These are phyloP conservation scores for Pseudogymnoascus verrucosus DNA, from an alignment of 2,329 filamentous ascomycete genomes.

Conservation along the genomic window DNA sequence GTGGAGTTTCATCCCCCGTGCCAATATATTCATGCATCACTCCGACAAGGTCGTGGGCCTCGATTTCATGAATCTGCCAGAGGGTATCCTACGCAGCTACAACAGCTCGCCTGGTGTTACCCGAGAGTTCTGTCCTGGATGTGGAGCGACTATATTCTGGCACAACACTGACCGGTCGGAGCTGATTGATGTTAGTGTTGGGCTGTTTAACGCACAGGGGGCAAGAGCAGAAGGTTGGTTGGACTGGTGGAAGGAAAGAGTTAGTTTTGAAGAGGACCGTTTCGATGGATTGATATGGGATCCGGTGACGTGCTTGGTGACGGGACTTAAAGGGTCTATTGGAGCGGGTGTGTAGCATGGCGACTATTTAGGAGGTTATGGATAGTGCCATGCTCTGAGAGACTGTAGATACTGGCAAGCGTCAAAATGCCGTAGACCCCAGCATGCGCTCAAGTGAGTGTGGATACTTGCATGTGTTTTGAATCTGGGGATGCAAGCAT, in stretches of 20 bases:
- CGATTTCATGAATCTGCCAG: conserved; percentile 22
- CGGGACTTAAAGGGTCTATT: not conserved
- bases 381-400: too few species aligned
- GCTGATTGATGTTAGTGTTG: conserved; percentile 57
- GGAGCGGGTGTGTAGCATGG: not conserved
- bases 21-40: conserved; percentile 45
- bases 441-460: not conserved
- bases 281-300: not conserved
- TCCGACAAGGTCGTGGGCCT: not conserved
- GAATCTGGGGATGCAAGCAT: not conserved
- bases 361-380: not conserved
- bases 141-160: conserved; percentile 60
- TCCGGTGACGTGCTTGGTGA: not conserved
- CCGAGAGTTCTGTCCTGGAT: conserved; percentile 54
- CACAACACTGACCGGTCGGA: conserved; percentile 43
- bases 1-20: conserved; percentile 58
- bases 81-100: conserved; percentile 43
- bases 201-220: conserved; percentile 46
- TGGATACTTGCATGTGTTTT: not conserved
- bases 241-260: conserved; percentile 50
- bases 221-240: conserved; percentile 51
- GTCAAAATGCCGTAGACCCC: not conserved
- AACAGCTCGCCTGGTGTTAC: conserved; percentile 44
- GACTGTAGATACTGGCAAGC: not conserved
- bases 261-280: conserved; percentile 42